A percentile compares a stretch with the other conserved stretches of the same genome.
phyloP scores from a whole-genome alignment of 2,329 filamentous ascomycete species.

The Golovinomyces cichoracearum region DNA sequence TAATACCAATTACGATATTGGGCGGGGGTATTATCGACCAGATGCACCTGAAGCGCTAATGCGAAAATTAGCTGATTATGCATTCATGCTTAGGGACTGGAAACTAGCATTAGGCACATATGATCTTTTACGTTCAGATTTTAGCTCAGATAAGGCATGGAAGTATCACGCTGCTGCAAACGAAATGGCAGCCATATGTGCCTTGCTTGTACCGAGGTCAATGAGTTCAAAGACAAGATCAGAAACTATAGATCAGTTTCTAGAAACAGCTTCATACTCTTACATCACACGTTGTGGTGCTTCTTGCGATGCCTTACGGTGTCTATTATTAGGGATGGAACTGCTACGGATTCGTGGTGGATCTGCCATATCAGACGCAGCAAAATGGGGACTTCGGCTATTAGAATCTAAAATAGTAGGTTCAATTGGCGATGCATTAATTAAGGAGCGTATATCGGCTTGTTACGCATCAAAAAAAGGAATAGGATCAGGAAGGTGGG shows the following conservation, averaged over 20 bases:
- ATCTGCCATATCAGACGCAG: slow-evolving; percentile 60
- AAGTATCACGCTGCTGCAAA: slow-evolving; percentile 77
- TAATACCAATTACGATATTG: slow-evolving; percentile 45
- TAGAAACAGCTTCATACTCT: slow-evolving; percentile 77
- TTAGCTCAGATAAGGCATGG: slow-evolving; percentile 90
- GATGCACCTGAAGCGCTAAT: slow-evolving; percentile 73
- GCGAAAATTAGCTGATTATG: slow-evolving; percentile 79
- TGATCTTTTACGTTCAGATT: slow-evolving; percentile 69
- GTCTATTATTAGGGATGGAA: slow-evolving; percentile 51
- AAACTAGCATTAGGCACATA: slow-evolving; percentile 81
- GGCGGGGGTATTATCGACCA: slow-evolving; percentile 56
- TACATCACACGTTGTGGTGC: slow-evolving; percentile 66
- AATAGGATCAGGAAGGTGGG: slow-evolving; percentile 38
- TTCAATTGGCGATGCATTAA: slow-evolving; percentile 48
- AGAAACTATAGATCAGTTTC: slow-evolving; percentile 61
- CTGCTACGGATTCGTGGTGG: slow-evolving; percentile 59
- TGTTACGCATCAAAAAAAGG: slow-evolving; percentile 57
- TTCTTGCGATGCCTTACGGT: slow-evolving; percentile 56
- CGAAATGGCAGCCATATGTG: slow-evolving; percentile 77
- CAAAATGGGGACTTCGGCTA: slow-evolving; percentile 56
- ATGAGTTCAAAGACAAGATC: slow-evolving; percentile 49
- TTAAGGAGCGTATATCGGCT: slow-evolving; percentile 63
- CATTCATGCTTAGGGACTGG: slow-evolving; percentile 92
- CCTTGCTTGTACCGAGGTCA: slow-evolving; percentile 49
- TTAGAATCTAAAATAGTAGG: slow-evolving; percentile 58